A percentile compares a stretch with the other conserved stretches of the same genome.
These are phyloP conservation scores for Prunus campanulata DNA, from an alignment of 306 rosid genomes.

Conservation along the genomic window DNA sequence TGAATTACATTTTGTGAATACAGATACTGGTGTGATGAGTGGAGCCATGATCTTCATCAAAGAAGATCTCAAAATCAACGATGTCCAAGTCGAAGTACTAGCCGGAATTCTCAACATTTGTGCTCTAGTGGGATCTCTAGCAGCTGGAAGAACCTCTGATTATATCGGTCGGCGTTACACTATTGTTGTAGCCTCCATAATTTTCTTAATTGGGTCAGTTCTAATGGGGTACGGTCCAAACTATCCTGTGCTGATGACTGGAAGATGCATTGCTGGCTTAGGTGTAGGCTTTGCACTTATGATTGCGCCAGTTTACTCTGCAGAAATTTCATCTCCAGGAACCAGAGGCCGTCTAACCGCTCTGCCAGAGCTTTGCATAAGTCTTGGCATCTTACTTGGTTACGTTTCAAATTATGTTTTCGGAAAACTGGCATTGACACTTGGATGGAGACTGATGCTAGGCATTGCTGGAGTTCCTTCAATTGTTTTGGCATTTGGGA, in stretches of 20 bases:
- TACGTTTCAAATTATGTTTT: slow-evolving; percentile 60
- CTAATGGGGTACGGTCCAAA: slow-evolving; percentile 83
- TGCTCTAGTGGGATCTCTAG: slow-evolving; percentile 60
- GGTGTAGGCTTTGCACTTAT: slow-evolving; percentile 88
- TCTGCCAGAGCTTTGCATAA: slow-evolving; percentile 69
- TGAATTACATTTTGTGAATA: background rate
- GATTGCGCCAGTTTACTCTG: slow-evolving; percentile 83
- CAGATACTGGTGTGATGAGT: slow-evolving; percentile 94
- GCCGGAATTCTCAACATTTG: slow-evolving; percentile 79
- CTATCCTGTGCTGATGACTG: slow-evolving; percentile 51
- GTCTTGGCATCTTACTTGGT: slow-evolving; percentile 70
- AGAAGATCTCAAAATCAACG: slow-evolving; percentile 69
- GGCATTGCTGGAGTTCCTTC: slow-evolving; percentile 78
- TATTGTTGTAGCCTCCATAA: slow-evolving; percentile 44
- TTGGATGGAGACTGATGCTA: slow-evolving; percentile 91
- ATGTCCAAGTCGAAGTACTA: slow-evolving; percentile 59
- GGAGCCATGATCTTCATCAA: slow-evolving; percentile 87
- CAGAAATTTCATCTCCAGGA: slow-evolving; percentile 72
- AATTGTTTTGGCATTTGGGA: slow-evolving; percentile 37
- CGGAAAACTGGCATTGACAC: slow-evolving; percentile 41
- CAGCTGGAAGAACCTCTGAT: slow-evolving; percentile 74
- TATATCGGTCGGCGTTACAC: slow-evolving; percentile 83
- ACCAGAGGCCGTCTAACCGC: slow-evolving; percentile 64
- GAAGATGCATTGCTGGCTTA: slow-evolving; percentile 69
- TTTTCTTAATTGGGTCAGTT: slow-evolving; percentile 63